phyloP scores from a whole-genome alignment of 768 basidiomycete species.

The Xerocomellus chrysenteron region DNA sequence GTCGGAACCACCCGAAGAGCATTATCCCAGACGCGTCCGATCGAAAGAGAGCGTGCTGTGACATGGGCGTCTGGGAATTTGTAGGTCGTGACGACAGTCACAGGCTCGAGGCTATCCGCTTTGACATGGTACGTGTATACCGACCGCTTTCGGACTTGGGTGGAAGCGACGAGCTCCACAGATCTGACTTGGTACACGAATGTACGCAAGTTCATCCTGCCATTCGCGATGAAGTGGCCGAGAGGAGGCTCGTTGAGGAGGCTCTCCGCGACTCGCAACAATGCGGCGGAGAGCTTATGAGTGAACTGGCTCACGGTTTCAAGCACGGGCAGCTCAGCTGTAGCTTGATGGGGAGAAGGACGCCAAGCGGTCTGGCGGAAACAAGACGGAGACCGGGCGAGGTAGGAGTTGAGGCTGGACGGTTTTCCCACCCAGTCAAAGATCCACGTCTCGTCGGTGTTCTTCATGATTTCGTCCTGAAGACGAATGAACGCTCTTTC shows the following conservation, averaged over 20 bases:
- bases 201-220: constrained; percentile 27
- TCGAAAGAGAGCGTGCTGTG: constrained; percentile 6
- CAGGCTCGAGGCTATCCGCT: constrained; percentile 18
- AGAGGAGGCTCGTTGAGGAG: constrained; percentile 25
- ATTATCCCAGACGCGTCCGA: constrained; percentile 27
- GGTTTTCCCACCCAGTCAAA: constrained; percentile 30
- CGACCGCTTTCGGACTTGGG: constrained; percentile 10
- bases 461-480: constrained; percentile 30
- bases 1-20: constrained; percentile 9
- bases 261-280: constrained; percentile 17
- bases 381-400: constrained; percentile 25
- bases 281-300: constrained; percentile 13
- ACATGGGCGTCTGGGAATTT: neutral
- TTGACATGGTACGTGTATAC: constrained; percentile 20
- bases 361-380: constrained; percentile 17
- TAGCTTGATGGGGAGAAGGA: neutral
- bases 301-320: constrained; percentile 11
- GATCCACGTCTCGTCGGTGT: constrained; percentile 24
- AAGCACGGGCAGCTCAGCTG: constrained; percentile 6
- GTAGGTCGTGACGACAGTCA: constrained; percentile 14
- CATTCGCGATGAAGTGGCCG: constrained; percentile 31
- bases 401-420: constrained; percentile 26
- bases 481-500: constrained; percentile 24
- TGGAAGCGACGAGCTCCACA: constrained; percentile 5
- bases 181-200: constrained; percentile 25